phyloP scores from a whole-genome alignment of 176 grass and related monocot genomes.

The Saccharum officinarum region DNA sequence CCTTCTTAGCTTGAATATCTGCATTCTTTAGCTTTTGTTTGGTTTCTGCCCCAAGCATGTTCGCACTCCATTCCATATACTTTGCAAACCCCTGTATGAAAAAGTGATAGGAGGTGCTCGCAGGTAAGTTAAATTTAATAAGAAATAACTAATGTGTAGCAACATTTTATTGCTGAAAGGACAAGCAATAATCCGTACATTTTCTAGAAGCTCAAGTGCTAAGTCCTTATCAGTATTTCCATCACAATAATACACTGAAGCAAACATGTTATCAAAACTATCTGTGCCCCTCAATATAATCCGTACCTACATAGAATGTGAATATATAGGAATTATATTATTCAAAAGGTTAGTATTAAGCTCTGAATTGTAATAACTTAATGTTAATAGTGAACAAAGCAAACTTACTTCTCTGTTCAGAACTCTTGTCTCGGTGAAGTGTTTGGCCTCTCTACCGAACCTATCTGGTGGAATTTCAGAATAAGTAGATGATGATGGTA shows the following conservation, averaged over 20 bases:
- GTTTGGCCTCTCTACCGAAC: conserved; percentile 82
- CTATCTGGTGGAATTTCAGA: conserved; percentile 67
- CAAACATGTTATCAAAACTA: conserved; percentile 81
- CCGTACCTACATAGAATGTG: conserved; percentile 49
- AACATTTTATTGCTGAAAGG: background rate
- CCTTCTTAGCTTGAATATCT: conserved; percentile 84
- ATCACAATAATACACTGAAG: conserved; percentile 79
- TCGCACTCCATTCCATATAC: conserved; percentile 89
- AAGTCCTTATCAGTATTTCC: conserved; percentile 68
- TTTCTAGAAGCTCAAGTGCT: conserved; percentile 82
- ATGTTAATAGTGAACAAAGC: background rate
- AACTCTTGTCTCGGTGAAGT: conserved; percentile 79
- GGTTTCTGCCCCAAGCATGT: conserved; percentile 71
- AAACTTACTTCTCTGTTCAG: conserved; percentile 45
- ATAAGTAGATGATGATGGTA: conserved; percentile 28
- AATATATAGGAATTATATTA: background rate
- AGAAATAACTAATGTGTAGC: background rate
- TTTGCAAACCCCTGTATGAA: conserved; percentile 77
- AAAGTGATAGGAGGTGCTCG: background rate
- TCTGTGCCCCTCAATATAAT: conserved; percentile 84
- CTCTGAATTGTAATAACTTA: conserved; percentile 10
- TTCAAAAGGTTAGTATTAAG: conserved; percentile 3
- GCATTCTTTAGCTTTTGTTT: conserved; percentile 77
- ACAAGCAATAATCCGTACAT: conserved; percentile 47
- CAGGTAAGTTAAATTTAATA: background rate